Evolutionary conservation across 352 stramenopile genomes (phyloP), one percentile per base, ranked within the genome.

Genomic region (Paralagenidium karlingii): DNA sequence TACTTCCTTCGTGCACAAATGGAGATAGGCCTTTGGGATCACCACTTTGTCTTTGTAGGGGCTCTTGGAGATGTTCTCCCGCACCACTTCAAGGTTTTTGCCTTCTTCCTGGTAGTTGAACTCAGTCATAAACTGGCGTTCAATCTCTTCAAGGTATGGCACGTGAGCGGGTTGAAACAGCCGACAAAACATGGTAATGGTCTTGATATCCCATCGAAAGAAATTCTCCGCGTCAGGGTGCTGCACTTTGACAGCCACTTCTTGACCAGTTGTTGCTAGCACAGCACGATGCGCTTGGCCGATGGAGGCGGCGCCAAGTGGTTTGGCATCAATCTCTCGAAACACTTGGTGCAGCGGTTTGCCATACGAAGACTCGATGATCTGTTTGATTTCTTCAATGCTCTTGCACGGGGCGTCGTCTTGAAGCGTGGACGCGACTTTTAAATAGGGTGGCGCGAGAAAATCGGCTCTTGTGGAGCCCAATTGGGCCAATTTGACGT

Each of bases 101-200:
- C 80, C 89, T 55, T 98, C 94, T 49, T 87, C 63, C 0, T 65
- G 34, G 70, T 98, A 98, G 54, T 98, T 90, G 60, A 98, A 98
- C 61, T 98, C 94, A 16, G 86, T 97, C 81, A 97, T 91, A 54
- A 98, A 98, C 64, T 98, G 92, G 47, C 94, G 94, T 63, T 98
- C 92, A 32, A 98, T 88, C 53, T 98, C 91, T 19, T 96, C 76
- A 6, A 98, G 56, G 38, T 90, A 87, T 16, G 85, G 79, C 32
- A 97, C 61, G 52, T 97, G 88, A 20, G 85, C 89, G 2, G 94
- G 94, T 48, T 98, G 89, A 28, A 96, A 96, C n/a, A 96, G 55
- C 28, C 84, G 59, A 45, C 84, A 95, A 56, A 98, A 98, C 34
- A 91, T 73, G 61, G 95, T 95, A 40, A 98, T 95, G 6, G 91